Conservation (phyloP, 2,329 filamentous ascomycete genomes). For the Teratosphaeria gauchensis region DNA sequence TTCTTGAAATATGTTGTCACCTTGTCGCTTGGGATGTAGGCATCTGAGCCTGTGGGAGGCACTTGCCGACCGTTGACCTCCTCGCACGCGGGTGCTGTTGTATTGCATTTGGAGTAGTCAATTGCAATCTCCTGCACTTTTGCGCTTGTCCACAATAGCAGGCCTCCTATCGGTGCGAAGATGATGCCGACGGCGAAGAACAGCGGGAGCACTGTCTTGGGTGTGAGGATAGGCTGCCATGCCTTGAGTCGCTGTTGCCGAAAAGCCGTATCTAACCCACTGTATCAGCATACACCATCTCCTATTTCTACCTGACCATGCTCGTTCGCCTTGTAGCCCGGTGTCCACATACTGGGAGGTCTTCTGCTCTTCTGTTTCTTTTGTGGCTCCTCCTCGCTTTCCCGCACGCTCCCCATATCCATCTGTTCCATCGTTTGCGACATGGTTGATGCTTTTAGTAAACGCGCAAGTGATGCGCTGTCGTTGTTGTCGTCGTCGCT, state of each 20-base stretch:
- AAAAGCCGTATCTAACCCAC: slow-evolving; percentile 73
- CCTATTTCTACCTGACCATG: background rate
- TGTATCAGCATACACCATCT: slow-evolving; percentile 10
- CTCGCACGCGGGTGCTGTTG: slow-evolving; percentile 38
- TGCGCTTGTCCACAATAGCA: slow-evolving; percentile 76
- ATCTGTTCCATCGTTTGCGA: slow-evolving; percentile 37
- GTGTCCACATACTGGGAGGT: slow-evolving; percentile 59
- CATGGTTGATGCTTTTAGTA: slow-evolving; percentile 21
- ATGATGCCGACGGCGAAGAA: slow-evolving; percentile 88
- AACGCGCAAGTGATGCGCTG: background rate
- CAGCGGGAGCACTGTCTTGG: slow-evolving; percentile 82
- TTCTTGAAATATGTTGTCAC: slow-evolving; percentile 64
- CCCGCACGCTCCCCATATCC: slow-evolving; percentile 35
- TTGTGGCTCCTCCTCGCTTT: slow-evolving; percentile 32
- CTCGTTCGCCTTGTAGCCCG: background rate
- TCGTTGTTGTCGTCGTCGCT: background rate
- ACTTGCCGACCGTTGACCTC: slow-evolving; percentile 11
- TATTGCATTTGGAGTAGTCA: slow-evolving; percentile 74
- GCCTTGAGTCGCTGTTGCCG: slow-evolving; percentile 94
- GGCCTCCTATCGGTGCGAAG: slow-evolving; percentile 83
- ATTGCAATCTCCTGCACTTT: slow-evolving; percentile 81
- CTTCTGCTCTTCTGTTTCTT: slow-evolving; percentile 84
- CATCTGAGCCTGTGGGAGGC: slow-evolving; percentile 24
- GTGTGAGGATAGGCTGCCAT: slow-evolving; percentile 96
- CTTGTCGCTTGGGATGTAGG: slow-evolving; percentile 45